phyloP scores from a whole-genome alignment of 2,329 filamentous ascomycete genomes.

The Aureobasidium vineae region DNA sequence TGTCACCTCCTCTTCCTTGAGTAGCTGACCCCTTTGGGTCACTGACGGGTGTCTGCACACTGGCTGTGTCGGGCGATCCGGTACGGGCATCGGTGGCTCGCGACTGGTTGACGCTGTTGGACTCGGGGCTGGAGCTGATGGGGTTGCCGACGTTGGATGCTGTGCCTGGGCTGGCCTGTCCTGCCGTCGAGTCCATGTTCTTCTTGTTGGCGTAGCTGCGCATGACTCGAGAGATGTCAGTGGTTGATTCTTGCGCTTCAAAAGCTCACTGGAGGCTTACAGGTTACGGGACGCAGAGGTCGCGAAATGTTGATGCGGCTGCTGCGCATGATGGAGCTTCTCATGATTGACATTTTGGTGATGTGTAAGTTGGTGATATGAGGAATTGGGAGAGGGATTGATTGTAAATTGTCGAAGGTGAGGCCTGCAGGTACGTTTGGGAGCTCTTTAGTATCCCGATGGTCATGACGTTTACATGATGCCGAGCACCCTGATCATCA shows the following conservation, averaged over 20 bases:
- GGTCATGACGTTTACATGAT: conserved; percentile 17
- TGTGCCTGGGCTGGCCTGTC: conserved; percentile 25
- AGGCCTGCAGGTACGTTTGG: conserved; percentile 10
- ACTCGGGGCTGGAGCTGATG: conserved; percentile 13
- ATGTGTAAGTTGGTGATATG: not conserved
- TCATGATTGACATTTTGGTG: conserved; percentile 15
- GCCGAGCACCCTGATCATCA: not conserved
- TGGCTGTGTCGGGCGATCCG: conserved; percentile 22
- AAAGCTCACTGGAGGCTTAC: not conserved
- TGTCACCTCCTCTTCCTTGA: conserved; percentile 40
- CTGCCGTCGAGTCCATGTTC: conserved; percentile 18
- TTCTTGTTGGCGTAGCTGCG: conserved; percentile 25
- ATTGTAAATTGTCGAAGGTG: not conserved
- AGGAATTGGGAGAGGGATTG: not conserved
- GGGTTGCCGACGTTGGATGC: conserved; percentile 27
- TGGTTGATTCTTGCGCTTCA: not conserved
- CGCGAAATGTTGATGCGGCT: not conserved
- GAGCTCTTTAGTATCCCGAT: conserved; percentile 1
- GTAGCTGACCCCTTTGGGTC: conserved; percentile 18
- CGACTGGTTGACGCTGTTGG: conserved; percentile 22
- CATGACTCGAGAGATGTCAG: not conserved
- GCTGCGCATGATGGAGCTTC: conserved; percentile 24
- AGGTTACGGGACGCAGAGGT: conserved; percentile 8
- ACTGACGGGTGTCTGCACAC: conserved; percentile 23
- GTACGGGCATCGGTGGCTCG: conserved; percentile 16